Evolutionary conservation across 192 early-diverging fungal genomes (phyloP), one percentile per base, ranked within the genome.

Genomic region (Coemansia sp.): DNA sequence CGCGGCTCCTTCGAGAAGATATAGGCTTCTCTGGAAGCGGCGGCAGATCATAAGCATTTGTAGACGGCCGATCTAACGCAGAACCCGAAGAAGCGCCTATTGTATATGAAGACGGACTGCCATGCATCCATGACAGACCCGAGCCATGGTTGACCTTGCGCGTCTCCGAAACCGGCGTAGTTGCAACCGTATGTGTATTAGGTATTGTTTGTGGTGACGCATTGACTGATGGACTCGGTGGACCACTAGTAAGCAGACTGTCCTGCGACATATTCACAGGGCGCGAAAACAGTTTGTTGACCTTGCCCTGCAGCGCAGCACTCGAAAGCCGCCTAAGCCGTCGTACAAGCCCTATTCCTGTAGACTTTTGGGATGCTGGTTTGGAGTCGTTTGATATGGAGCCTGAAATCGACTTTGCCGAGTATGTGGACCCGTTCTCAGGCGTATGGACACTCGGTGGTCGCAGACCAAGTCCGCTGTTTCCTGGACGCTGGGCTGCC

Each of bases 251-350:
- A 22, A 59, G 26, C 67, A 82, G 46, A 58, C 79, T 82, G 58
- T 82, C 79, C 58, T 82, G 79, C 0, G 79, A 82, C 16, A 71
- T 63, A 42, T 82, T 82, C 41, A 26, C 52, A 11, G 74, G 69
- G 52, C 74, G 74, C 47, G 74, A 67, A 19, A 80, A 80, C 22
- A 82, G 71, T 45, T 74, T 67, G 46, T 82, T 82, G n/a, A 82
- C 79, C 42, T 82, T 82, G 45, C 65, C 68, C 41, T 76, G 67
- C 45, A 82, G 43, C 3, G 80, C 80, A 2, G 80, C 80, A 62
- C 74, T 82, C 18, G 80, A 82, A 52, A 82, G 62, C 45, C 71
- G 68, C 16, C 80, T 68, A 57, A 82, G 59, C 15, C 73, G 65
- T n/a, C 72, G 74, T 57, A 82, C 80, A 51, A 82, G 62, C 41